Conservation (phyloP, 2,329 filamentous ascomycete genomes). For the Fusarium circinatum region DNA sequence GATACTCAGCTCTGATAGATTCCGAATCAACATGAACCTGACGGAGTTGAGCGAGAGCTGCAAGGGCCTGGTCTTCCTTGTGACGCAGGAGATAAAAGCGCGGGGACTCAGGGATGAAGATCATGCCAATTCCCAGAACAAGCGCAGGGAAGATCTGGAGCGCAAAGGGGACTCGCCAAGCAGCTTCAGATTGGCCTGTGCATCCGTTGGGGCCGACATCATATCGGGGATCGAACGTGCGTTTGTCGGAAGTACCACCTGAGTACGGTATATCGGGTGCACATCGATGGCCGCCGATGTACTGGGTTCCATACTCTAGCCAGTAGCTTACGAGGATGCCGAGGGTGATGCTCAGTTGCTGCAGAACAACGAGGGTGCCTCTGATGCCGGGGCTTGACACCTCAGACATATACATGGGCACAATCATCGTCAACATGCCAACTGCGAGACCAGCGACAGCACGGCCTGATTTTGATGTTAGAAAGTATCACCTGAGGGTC, state of each 20-base stretch:
- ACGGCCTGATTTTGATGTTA: neutral
- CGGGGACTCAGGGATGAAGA: constrained; percentile 42
- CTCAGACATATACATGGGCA: constrained; percentile 58
- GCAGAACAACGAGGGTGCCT: constrained; percentile 57
- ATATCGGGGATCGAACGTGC: neutral
- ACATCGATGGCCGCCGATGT: constrained; percentile 31
- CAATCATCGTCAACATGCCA: constrained; percentile 45
- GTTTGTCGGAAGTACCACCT: neutral
- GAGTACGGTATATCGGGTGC: neutral
- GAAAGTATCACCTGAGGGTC: too few species aligned
- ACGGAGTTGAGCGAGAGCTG: constrained; percentile 37
- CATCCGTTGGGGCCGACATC: neutral
- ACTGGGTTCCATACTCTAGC: constrained; percentile 46
- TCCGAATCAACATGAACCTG: constrained; percentile 31
- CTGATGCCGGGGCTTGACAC: constrained; percentile 60
- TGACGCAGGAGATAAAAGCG: constrained; percentile 42
- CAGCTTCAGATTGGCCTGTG: constrained; percentile 10
- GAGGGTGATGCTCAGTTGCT: constrained; percentile 49
- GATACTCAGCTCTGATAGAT: constrained; percentile 36
- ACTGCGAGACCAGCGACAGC: neutral
- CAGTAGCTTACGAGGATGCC: constrained; percentile 47
- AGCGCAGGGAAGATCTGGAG: constrained; percentile 45
- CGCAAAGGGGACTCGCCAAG: constrained; percentile 46
- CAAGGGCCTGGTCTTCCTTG: constrained; percentile 39
- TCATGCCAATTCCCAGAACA: constrained; percentile 38